Base-by-base conservation (phyloP, 2,329 filamentous ascomycete genomes). In the Acrodontium crateriforme region DNA sequence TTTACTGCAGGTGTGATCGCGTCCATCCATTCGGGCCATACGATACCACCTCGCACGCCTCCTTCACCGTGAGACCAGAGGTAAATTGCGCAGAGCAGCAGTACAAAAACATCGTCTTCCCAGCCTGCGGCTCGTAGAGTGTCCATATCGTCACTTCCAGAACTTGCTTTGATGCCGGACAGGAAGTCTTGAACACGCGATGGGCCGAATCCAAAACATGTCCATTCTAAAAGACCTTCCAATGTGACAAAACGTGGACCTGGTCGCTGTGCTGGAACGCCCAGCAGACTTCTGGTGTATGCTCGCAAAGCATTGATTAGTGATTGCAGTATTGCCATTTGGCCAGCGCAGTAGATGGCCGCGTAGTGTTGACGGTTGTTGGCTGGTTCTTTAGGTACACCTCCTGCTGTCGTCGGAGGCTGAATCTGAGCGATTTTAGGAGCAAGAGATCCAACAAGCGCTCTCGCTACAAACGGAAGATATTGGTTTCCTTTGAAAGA, bases 1-100 rank as follows among this genome's bases (percentile, higher is more conserved):
- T 31, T 33, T 2, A 32, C 36, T 3, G 28, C 19, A 13, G 36
- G 19, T 4, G 18, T 21, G 3, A n/a, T 15, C 13, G 27, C 23
- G 11, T 19, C 20, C 8, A 17, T 7, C n/a, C 8, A 13, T 10
- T 20, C 6, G n/a, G 16, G 4, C 16, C 26, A 28, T 12, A 3
- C 9, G n/a, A 18, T 11, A n/a, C 6, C 24, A 5, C 8, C 9
- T 13, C 11, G n/a, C 6, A 6, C 13, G 6, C 11, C n/a, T n/a
- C 5, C 14, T 7, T 92, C 32, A 83, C 83, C 6, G 64, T 69
- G 9, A 69, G 55, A 3, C 9, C 36, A 18, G 28, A 38, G 29
- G 34, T 29, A 21, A 29, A 40, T 19, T 24, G 37, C 48, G 32
- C 47, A 52, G 7, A 55, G 37, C 6, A 49, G 36, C 16, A 55